These are phyloP conservation scores for Alternaria gansuensis DNA, from an alignment of 2,329 filamentous ascomycete genomes.

Conservation along the genomic window DNA sequence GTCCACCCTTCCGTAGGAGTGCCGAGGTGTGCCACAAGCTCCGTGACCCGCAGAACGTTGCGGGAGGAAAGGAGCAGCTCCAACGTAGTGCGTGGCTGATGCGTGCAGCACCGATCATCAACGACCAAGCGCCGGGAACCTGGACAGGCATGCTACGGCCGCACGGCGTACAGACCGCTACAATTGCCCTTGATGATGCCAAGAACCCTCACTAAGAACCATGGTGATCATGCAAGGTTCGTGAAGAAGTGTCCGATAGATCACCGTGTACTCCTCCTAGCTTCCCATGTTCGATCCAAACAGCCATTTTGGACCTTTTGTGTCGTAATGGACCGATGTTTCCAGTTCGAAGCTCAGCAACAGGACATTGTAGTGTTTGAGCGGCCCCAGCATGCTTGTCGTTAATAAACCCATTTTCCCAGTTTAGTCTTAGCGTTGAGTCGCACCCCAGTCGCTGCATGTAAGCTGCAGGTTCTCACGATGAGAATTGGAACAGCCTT, in stretches of 20 bases:
- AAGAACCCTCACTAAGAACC: constrained; percentile 5
- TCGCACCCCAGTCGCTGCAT: constrained; percentile 16
- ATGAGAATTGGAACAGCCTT: constrained; percentile 11
- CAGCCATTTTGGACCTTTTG: neutral
- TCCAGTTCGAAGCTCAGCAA: constrained; percentile 8
- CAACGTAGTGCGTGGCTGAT: constrained; percentile 18
- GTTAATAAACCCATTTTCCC: constrained; percentile 29
- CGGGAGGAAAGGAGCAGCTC: constrained; percentile 6
- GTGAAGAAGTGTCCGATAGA: neutral
- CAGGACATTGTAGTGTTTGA: constrained; percentile 6
- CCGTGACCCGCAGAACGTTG: constrained; percentile 2
- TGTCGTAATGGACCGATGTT: neutral
- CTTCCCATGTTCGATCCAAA: neutral
- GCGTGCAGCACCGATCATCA: constrained; percentile 5
- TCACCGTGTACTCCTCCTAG: neutral
- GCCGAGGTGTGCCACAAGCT: constrained; percentile 7
- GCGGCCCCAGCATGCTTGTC: constrained; percentile 13
- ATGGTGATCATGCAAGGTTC: neutral
- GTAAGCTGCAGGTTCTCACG: constrained; percentile 27
- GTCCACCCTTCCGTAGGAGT: constrained; percentile 6
- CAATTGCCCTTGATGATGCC: constrained; percentile 13
- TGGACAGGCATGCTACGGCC: neutral
- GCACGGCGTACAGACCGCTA: constrained; percentile 10
- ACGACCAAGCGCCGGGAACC: constrained; percentile 7
- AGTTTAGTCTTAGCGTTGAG: constrained; percentile 24